Percentiles rank a stretch among this genome's conserved stretches.
Conservation (phyloP, 2,329 filamentous ascomycete genomes). For the Neophaeococcomyces aloes region DNA sequence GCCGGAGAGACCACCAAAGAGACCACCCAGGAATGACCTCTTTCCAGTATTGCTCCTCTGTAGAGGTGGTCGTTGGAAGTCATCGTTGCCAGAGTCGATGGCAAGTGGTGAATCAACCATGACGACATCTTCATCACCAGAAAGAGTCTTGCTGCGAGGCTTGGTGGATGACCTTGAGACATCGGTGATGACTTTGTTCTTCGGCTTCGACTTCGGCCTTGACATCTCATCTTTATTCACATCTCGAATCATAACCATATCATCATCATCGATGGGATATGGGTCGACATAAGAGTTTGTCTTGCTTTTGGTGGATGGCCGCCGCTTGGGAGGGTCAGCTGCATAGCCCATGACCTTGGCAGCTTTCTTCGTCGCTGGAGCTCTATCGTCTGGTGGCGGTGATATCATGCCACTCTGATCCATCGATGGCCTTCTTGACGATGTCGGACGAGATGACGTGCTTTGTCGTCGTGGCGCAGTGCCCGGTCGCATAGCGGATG, state of each 20-base stretch:
- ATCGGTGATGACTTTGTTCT: constrained; percentile 20
- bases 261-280: constrained; percentile 55
- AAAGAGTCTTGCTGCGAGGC: constrained; percentile 21
- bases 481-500: constrained; percentile 47
- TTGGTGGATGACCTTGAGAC: constrained; percentile 15
- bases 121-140: constrained; percentile 41
- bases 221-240: constrained; percentile 27
- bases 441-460: constrained; percentile 44
- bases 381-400: constrained; percentile 58
- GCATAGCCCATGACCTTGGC: constrained; percentile 64
- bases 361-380: constrained; percentile 64
- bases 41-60: constrained; percentile 54
- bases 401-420: constrained; percentile 59
- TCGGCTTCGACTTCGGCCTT: constrained; percentile 25
- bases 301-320: constrained; percentile 44
- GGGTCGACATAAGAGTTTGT: constrained; percentile 38
- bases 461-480: constrained; percentile 49
- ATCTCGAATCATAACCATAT: constrained; percentile 49
- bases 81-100: constrained; percentile 38
- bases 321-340: constrained; percentile 38
- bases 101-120: constrained; percentile 42
- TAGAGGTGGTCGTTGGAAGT: constrained; percentile 41
- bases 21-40: constrained; percentile 45
- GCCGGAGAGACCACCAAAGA: constrained; percentile 55
- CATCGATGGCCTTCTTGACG: constrained; percentile 55